Evolutionary conservation across 495 filamentous ascomycete genomes (phyloP), one percentile per base, ranked within the genome.

Genomic region (Cladorrhinum samala): DNA sequence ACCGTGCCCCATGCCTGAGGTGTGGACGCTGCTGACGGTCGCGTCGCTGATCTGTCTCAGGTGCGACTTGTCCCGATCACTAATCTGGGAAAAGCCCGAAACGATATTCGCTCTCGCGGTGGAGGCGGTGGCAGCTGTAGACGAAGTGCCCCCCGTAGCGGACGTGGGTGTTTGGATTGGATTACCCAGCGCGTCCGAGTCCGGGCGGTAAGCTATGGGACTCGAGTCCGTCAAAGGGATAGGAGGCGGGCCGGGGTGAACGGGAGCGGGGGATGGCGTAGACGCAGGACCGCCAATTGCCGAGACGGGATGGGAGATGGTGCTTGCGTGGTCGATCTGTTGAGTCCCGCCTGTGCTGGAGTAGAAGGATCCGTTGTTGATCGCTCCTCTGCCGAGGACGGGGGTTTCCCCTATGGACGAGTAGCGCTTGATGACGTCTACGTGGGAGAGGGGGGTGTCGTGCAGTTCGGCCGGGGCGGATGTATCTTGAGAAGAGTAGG

Each of bases 1-100:
- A 6, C 20, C n/a, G n/a, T n/a, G n/a, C n/a, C n/a, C n/a, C n/a
- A n/a, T n/a, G n/a, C n/a, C n/a, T n/a, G n/a, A n/a, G n/a, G n/a
- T n/a, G n/a, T n/a, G n/a, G n/a, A n/a, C n/a, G n/a, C n/a, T n/a
- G n/a, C n/a, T n/a, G n/a, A n/a, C 69, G 20, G 68, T 75, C 2
- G 66, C 64, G 45, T 74, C 73, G 59, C 71, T 74, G 25, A 73
- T 68, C 19, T 74, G 70, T 0, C 76, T 61, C n/a, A 78, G 59
- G 49, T 80, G 77, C 1, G 68, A 60, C 7, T 58, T 49, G 21
- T 76, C 72, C 2, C 62, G 58, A 39, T 75, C 72, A 53, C 66
- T 72, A 27, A 77, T 42, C 46, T 67, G 63, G 16, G 70, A 74
- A n/a, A 77, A 46, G 49, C 67, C 74, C 33, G 68, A 72, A 20